A percentile compares a stretch with the other conserved stretches of the same genome.
Evolutionary conservation across 1,284 basidiomycete species (phyloP).

Genomic region (Papiliotrema laurentii): DNA sequence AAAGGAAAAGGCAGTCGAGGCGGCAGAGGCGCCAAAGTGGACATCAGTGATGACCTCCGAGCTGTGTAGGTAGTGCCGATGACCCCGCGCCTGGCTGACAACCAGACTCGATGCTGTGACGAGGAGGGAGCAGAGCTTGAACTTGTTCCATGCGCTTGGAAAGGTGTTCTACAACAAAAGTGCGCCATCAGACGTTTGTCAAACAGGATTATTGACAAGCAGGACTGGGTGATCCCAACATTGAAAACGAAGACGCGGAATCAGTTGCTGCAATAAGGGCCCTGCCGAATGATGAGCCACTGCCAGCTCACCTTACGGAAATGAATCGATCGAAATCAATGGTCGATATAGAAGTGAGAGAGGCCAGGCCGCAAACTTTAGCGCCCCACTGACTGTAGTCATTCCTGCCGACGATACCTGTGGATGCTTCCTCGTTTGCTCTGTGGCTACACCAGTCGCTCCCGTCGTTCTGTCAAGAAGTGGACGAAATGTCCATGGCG

Average conservation of each 20-base stretch:
- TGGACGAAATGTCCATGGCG: conserved; percentile 69
- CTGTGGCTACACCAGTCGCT: conserved; percentile 94
- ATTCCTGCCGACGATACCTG: conserved; percentile 70
- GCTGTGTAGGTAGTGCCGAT: conserved; percentile 39
- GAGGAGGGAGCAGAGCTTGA: conserved; percentile 75
- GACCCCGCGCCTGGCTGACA: not conserved
- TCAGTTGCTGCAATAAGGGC: conserved; percentile 14
- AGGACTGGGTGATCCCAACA: conserved; percentile 39
- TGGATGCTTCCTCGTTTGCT: conserved; percentile 82
- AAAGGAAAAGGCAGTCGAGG: conserved; percentile 36
- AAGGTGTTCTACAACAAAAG: conserved; percentile 95
- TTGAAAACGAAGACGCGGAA: conserved; percentile 36
- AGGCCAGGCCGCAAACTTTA: not conserved
- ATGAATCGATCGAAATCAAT: conserved; percentile 68
- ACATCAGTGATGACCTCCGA: conserved; percentile 41
- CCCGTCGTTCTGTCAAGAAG: conserved; percentile 68
- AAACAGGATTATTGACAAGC: not conserved
- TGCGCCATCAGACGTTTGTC: conserved; percentile 49
- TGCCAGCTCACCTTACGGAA: conserved; percentile 54
- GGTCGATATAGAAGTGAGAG: conserved; percentile 71
- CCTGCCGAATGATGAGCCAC: conserved; percentile 53
- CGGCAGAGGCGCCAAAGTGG: conserved; percentile 42
- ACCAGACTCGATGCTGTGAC: conserved; percentile 63
- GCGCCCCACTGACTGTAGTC: conserved; percentile 15
- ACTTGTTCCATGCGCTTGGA: conserved; percentile 87